Evolutionary conservation across 208 protist genomes (phyloP), one percentile per base, ranked within the genome.

Genomic region (Crithidia fasciculata): DNA sequence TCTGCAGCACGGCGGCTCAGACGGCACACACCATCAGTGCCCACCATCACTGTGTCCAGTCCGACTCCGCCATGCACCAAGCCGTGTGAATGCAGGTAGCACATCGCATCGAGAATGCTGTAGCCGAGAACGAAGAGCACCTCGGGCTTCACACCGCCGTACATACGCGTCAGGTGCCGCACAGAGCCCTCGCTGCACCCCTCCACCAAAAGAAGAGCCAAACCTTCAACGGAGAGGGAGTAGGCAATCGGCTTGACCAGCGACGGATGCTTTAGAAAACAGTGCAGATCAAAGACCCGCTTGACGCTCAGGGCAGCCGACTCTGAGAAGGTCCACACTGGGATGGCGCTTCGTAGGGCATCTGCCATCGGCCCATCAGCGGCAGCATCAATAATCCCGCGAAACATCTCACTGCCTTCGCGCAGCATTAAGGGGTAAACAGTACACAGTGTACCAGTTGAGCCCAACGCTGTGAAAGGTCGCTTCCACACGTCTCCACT

Each of bases 381-480:
- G 6, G 57, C 57, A 28, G 39, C 10, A 8, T 8, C 57, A 8
- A 62, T 41, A 28, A 18, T 40, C 13, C 39, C 10, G 39, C 57
- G 5, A 40, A 62, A 62, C 57, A 45, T 4, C 39, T 15, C 57
- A 4, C 12, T 16, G 5, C 57, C 57, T 40, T 62, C 57, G 57
- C 57, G 57, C 57, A 62, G 57, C 57, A 45, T 8, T 40, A 62
- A 15, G 39, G 57, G 41, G 39, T 28, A 28, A 44, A 45, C 57
- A 0, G 39, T 62, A 40, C 39, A 62, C 57, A 62, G 39, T 4
- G 57, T 62, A 1, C 57, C 57, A 6, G 57, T 15, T 8, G 57
- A 62, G 57, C 57, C 57, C 10, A 62, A 37, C 4, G 39, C 57
- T 4, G 28, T 62, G 57, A 47, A 62, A 0, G 39, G 39, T 6